Percentiles rank a stretch among this genome's conserved stretches.
Evolutionary conservation across 257 asterid genomes (phyloP).

Genomic region (Solanum bulbocastanum): DNA sequence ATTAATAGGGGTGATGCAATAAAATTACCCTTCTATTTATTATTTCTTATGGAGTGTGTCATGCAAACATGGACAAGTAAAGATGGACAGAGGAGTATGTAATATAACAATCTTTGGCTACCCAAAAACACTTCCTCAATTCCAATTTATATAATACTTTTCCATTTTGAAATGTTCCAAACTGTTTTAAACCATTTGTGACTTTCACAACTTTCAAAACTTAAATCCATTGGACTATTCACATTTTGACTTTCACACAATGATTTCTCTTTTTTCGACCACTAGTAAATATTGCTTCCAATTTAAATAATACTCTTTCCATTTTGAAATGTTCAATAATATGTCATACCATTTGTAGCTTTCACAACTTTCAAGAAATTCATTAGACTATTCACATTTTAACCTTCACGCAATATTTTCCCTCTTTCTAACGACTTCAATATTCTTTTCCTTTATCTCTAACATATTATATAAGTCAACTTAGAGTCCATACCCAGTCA

Average conservation of each 20-base stretch:
- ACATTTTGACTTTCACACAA: not conserved
- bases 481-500: not conserved
- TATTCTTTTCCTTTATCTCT: not conserved
- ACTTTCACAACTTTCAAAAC: not conserved
- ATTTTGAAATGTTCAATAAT: not conserved
- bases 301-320: not conserved
- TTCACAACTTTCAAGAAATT: not conserved
- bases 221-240: not conserved
- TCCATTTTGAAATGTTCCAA: not conserved
- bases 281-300: not conserved
- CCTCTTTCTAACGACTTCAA: not conserved
- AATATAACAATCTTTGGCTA: not conserved
- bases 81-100: not conserved
- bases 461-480: not conserved
- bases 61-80: too few species aligned
- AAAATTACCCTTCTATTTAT: too few species aligned
- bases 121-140: not conserved
- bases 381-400: not conserved
- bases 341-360: not conserved
- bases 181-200: not conserved
- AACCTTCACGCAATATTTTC: not conserved
- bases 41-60: too few species aligned
- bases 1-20: too few species aligned
- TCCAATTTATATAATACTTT: not conserved
- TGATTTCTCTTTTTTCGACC: not conserved